Base-by-base conservation (phyloP, 768 basidiomycete species). In the Leccinum longicurvipes region DNA sequence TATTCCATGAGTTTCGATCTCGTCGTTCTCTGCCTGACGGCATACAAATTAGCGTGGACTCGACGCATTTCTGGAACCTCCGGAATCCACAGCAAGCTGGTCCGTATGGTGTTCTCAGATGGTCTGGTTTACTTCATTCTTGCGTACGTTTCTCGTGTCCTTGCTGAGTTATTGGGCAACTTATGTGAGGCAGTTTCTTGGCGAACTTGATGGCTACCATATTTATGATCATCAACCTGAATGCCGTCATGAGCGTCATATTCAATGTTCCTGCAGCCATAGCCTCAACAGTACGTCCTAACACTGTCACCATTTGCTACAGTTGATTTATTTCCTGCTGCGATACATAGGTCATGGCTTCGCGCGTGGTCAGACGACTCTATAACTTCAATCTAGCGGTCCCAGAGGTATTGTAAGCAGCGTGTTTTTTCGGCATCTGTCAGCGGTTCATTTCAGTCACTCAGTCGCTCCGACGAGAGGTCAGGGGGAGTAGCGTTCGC, bases 1-100 rank as follows among this genome's bases (percentile, higher is more conserved):
- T 89, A 89, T 61, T 83, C 86, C 28, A 90, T 89, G 88, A 74
- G 76, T 63, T 87, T 89, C 64, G 88, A 89, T 65, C 72, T 86
- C 21, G 55, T 79, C 27, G 84, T 88, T 36, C 76, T 89, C 45
- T 56, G 73, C 24, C 69, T 89, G 60, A 87, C 81, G 34, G 80
- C 77, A 12, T 82, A 79, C 69, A 88, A 85, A 64, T 77, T 89
- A 23, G 69, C 68, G 15, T 69, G 68, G 70, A 56, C 56, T 10
- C 58, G 51, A 32, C 60, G 56, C 12, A 14, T 57, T 25, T 53
- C 60, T 42, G 60, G 65, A 6, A 28, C 39, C 27, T 47, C 44
- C 68, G 58, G 72, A 67, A 62, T 42, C 19, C 66, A 71, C 34
- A 81, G 77, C 60, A 76, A 76, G 49, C 79, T 89, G 14, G 76